These are phyloP conservation scores for Pythium aristosporum DNA, from an alignment of 352 stramenopile genomes.

Conservation along the genomic window DNA sequence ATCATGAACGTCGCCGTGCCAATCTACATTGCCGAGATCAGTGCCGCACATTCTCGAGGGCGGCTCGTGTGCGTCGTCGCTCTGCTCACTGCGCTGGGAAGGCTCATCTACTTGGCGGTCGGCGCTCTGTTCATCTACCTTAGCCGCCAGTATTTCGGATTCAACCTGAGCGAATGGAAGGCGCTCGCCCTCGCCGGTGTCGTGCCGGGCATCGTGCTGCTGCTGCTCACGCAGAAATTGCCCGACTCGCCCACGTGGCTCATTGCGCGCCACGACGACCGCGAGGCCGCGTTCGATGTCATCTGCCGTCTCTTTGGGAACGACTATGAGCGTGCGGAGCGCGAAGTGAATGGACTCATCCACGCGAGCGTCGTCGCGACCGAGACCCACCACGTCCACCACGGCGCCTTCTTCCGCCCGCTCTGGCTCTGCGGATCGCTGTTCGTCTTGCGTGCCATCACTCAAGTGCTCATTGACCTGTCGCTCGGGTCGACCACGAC, in stretches of 20 bases:
- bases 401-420: slow-evolving; percentile 66
- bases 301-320: slow-evolving; percentile 52
- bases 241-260: slow-evolving; percentile 83
- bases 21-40: slow-evolving; percentile 74
- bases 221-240: slow-evolving; percentile 66
- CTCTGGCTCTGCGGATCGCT: slow-evolving; percentile 58
- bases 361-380: slow-evolving; percentile 64
- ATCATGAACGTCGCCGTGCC: slow-evolving; percentile 66
- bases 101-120: slow-evolving; percentile 51
- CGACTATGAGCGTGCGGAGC: slow-evolving; percentile 54
- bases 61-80: slow-evolving; percentile 48
- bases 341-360: slow-evolving; percentile 72
- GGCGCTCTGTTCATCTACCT: slow-evolving; percentile 60
- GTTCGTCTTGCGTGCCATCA: slow-evolving; percentile 50
- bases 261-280: slow-evolving; percentile 68
- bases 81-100: slow-evolving; percentile 38
- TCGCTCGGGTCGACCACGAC: slow-evolving; percentile 40
- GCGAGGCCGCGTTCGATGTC: slow-evolving; percentile 59
- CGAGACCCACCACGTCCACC: slow-evolving; percentile 47
- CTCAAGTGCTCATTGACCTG: slow-evolving; percentile 49
- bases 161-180: slow-evolving; percentile 86
- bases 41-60: slow-evolving; percentile 53
- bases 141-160: slow-evolving; percentile 64
- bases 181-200: slow-evolving; percentile 54
- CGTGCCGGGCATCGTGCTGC: slow-evolving; percentile 44